Evolutionary conservation across 352 stramenopile species (phyloP).

Genomic region (Discostella stelligera): DNA sequence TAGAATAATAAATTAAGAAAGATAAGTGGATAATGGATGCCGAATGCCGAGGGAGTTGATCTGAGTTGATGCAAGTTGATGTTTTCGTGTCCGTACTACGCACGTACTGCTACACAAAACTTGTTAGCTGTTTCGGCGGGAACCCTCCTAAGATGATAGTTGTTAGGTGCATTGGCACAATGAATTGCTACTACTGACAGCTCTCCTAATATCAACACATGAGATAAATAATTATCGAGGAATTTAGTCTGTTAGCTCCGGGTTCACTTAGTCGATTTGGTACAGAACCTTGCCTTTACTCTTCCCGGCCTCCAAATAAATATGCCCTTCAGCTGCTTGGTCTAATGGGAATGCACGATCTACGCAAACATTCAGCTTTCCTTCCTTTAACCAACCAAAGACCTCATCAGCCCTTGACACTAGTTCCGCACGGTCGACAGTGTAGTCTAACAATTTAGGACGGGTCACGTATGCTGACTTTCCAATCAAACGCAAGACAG

Average conservation of each 20-base stretch:
- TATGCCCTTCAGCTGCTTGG: slow-evolving; percentile 73
- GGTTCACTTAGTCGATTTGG: slow-evolving; percentile 52
- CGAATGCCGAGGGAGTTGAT: too few species aligned
- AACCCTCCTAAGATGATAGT: too few species aligned
- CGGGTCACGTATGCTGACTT: slow-evolving; percentile 82
- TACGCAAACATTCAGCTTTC: slow-evolving; percentile 78
- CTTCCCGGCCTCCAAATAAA: slow-evolving; percentile 79
- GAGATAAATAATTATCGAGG: background rate
- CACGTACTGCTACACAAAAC: too few species aligned
- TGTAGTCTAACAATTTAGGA: slow-evolving; percentile 83
- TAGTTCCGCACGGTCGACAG: slow-evolving; percentile 67
- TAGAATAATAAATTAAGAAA: too few species aligned
- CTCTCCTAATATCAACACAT: background rate
- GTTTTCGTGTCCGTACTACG: too few species aligned
- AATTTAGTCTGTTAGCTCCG: background rate
- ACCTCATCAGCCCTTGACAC: slow-evolving; percentile 71
- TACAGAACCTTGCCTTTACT: slow-evolving; percentile 84
- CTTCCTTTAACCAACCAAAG: slow-evolving; percentile 78
- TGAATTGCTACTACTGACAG: too few species aligned
- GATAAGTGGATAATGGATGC: too few species aligned
- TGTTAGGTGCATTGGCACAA: too few species aligned
- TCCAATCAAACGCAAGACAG: slow-evolving; percentile 76
- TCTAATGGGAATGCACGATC: slow-evolving; percentile 77
- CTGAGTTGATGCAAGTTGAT: too few species aligned
- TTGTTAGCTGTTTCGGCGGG: too few species aligned